A percentile compares a stretch with the other conserved stretches of the same genome.
Conservation (phyloP, 345 rosid species). For the Eucalyptus fibrosa region DNA sequence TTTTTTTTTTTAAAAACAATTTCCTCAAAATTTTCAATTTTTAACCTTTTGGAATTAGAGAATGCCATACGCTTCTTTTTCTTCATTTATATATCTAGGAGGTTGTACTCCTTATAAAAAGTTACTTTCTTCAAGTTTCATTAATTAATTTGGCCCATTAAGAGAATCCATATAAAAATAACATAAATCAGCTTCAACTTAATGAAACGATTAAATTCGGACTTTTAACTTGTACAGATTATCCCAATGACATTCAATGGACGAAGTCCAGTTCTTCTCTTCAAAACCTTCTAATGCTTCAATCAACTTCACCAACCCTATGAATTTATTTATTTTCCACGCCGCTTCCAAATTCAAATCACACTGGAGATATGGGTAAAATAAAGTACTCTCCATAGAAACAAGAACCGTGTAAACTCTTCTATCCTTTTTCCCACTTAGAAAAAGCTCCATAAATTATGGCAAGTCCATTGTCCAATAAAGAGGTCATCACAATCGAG, state of each 20-base stretch:
- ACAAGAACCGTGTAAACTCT: not conserved
- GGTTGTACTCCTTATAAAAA: too few relatives aligned
- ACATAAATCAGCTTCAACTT: not conserved
- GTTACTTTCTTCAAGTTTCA: too few relatives aligned
- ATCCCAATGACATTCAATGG: not conserved
- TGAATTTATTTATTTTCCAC: not conserved
- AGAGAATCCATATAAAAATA: too few relatives aligned
- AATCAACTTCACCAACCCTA: not conserved
- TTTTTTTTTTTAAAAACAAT: too few relatives aligned
- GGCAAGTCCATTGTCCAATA: constrained; percentile 26
- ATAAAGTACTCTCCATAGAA: not conserved
- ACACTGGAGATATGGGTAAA: not conserved
- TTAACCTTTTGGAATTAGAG: too few relatives aligned
- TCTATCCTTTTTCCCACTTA: not conserved
- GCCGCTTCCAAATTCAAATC: not conserved
- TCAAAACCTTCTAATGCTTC: not conserved
- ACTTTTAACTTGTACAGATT: too few relatives aligned
- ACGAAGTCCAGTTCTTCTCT: not conserved
- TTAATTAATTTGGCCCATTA: too few relatives aligned
- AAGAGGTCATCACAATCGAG: constrained; percentile 8
- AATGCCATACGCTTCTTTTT: too few relatives aligned
- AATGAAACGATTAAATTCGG: too few relatives aligned
- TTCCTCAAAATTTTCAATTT: too few relatives aligned
- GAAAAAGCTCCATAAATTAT: not conserved
- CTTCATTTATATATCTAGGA: too few relatives aligned